Evolutionary conservation across 2,329 filamentous ascomycete genomes (phyloP).

Genomic region (Fusarium tupiense): DNA sequence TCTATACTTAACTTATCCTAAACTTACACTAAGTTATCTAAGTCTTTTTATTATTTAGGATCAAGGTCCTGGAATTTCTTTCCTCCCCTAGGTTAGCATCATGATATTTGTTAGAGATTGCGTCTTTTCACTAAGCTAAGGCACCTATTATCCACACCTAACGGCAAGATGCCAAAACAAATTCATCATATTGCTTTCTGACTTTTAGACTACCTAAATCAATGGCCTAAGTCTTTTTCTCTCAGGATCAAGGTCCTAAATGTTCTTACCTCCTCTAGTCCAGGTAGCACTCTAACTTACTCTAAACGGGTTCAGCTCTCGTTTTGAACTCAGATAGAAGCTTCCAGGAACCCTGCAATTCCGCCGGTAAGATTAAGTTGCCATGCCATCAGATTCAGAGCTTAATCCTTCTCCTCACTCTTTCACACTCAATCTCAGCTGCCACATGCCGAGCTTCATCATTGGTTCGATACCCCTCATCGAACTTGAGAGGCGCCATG

Average conservation of each 20-base stretch:
- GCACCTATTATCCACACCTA: not conserved
- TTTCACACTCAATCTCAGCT: not conserved
- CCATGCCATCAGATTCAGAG: not conserved
- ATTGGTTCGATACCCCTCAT: constrained; percentile 30
- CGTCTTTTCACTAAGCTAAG: not conserved
- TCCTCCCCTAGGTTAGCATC: too few relatives aligned
- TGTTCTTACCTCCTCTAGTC: not conserved
- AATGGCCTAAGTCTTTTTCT: not conserved
- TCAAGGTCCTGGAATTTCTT: too few relatives aligned
- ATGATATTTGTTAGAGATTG: not conserved
- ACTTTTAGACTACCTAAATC: not conserved
- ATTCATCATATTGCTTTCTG: not conserved
- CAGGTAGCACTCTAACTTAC: not conserved
- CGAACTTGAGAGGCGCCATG: not conserved
- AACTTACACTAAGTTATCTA: too few relatives aligned
- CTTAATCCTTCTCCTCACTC: not conserved
- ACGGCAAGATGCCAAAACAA: not conserved
- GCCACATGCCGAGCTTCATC: constrained; percentile 12
- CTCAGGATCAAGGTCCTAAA: not conserved
- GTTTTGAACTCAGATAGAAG: not conserved
- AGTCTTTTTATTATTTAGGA: too few relatives aligned
- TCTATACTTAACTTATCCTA: too few relatives aligned
- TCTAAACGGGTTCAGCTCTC: not conserved
- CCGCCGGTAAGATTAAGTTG: not conserved
- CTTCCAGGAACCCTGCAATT: constrained; percentile 7